Evolutionary conservation across 2,329 filamentous ascomycete species (phyloP), one percentile per base, ranked within the genome.

Genomic region (Penicillium janthinellum): DNA sequence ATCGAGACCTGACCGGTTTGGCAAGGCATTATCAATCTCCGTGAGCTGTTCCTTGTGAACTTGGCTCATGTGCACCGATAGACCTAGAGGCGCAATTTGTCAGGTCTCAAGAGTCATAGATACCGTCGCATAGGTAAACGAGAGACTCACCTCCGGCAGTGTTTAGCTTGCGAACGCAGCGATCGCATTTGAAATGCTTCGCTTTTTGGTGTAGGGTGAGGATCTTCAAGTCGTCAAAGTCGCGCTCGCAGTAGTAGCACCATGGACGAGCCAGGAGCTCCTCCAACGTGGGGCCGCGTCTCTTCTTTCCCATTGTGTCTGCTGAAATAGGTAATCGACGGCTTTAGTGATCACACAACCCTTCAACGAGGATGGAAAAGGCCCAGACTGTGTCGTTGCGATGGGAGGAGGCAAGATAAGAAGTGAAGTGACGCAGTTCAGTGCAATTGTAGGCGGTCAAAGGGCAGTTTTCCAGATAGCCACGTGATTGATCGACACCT

Each of bases 221-320:
- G 68, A 98, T 92, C 82, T 96, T 97, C 49, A 96, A 78, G 76
- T 99, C 95, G 77, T 98, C 93, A 75, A 98, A 99, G 79, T 98
- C 94, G 80, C 94, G 90, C 79, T 99, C 95, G 88, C 95, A 99
- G 82, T 99, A 99, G 80, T 96, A 99, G 81, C 95, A 99, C 93
- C 93, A 98, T 52, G 94, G 90, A 59, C 93, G 89, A 67, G 83
- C 82, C 63, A 99, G 86, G 68, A 96, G 83, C 79, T 98, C 92
- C 80, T 98, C 91, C 68, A 97, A 83, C 70, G 93, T 88, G 64
- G 92, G 91, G 67, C 88, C 87, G 77, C 92, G 90, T 86, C 92
- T 94, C 82, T 95, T 96, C 81, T 96, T 96, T 70, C 89, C 90
- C 88, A 95, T 94, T 61, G 72, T 81, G 75, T 64, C 4, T 17